Conservation (phyloP, 768 basidiomycete species). For the Boletus bicolor region DNA sequence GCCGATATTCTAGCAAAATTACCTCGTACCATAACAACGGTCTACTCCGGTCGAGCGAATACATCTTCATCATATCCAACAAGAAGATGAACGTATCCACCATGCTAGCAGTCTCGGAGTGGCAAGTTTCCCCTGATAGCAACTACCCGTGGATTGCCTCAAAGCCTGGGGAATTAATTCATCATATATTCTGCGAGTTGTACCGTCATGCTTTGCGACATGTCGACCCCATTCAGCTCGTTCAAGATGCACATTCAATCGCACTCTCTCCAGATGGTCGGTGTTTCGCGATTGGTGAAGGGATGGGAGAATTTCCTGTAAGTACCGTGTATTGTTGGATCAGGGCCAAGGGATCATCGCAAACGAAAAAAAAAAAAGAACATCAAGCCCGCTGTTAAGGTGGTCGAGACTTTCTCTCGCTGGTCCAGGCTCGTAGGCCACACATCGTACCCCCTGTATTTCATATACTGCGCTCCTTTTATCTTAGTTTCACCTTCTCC, state of each 20-base stretch:
- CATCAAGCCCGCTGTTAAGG: not conserved
- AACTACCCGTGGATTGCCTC: conserved; percentile 10
- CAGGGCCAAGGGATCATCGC: not conserved
- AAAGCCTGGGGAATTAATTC: not conserved
- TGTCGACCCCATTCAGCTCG: not conserved
- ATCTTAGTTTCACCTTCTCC: not conserved
- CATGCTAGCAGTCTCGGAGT: not conserved
- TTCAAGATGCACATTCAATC: conserved; percentile 7
- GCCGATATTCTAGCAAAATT: not conserved
- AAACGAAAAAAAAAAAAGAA: not conserved
- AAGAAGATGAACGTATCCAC: not conserved
- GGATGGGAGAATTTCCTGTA: conserved; percentile 1
- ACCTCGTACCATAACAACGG: conserved; percentile 12
- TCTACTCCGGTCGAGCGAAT: conserved; percentile 5
- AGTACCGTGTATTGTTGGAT: not conserved
- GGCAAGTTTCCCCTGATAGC: not conserved
- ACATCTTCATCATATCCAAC: conserved; percentile 4
- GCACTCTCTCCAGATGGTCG: not conserved
- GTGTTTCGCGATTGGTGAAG: conserved; percentile 3
- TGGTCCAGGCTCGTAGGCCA: not conserved
- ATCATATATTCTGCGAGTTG: not conserved
- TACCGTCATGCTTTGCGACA: not conserved
- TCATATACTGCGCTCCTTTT: not conserved
- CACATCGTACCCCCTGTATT: not conserved
- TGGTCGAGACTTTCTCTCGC: not conserved